A percentile compares a stretch with the other conserved stretches of the same genome.
phyloP scores from a whole-genome alignment of 2,329 filamentous ascomycete genomes.

The Coleophoma eucalyptorum region DNA sequence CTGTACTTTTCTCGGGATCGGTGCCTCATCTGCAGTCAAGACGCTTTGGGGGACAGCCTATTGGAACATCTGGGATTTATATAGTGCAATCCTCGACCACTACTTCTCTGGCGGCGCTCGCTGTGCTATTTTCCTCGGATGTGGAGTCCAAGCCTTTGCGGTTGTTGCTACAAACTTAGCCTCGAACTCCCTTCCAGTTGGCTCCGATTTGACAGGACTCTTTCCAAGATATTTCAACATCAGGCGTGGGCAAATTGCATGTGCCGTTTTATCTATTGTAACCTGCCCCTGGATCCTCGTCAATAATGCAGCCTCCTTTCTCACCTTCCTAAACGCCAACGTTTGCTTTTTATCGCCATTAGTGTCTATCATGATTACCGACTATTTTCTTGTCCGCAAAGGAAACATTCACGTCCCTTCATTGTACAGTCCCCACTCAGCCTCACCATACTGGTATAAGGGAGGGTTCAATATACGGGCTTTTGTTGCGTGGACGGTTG shows the following conservation, averaged over 20 bases:
- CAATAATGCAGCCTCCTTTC: slow-evolving; percentile 47
- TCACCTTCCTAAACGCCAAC: slow-evolving; percentile 61
- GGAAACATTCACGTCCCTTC: slow-evolving; percentile 4
- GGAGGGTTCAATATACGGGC: slow-evolving; percentile 1
- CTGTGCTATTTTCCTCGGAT: slow-evolving; percentile 39
- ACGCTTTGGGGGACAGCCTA: slow-evolving; percentile 40
- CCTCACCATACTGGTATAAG: slow-evolving; percentile 1
- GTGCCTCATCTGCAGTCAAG: slow-evolving; percentile 47
- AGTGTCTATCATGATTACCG: slow-evolving; percentile 1
- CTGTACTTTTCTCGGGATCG: slow-evolving; percentile 40
- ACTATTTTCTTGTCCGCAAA: slow-evolving; percentile 4
- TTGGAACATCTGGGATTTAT: slow-evolving; percentile 40
- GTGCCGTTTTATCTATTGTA: slow-evolving; percentile 46
- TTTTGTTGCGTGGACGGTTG: slow-evolving; percentile 1
- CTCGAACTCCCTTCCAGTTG: slow-evolving; percentile 44
- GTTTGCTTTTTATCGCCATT: slow-evolving; percentile 51
- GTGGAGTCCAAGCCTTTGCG: slow-evolving; percentile 45
- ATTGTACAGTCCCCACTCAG: background rate
- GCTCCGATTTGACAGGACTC: slow-evolving; percentile 49
- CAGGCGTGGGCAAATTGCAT: slow-evolving; percentile 45
- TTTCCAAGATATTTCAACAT: slow-evolving; percentile 48
- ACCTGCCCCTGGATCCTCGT: slow-evolving; percentile 61
- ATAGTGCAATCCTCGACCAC: slow-evolving; percentile 29
- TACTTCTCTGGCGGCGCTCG: slow-evolving; percentile 29
- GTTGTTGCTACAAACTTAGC: slow-evolving; percentile 49